These are phyloP conservation scores for Kurtzmaniella quercitrusa DNA, from an alignment of 1,139 yeast species.

Conservation along the genomic window DNA sequence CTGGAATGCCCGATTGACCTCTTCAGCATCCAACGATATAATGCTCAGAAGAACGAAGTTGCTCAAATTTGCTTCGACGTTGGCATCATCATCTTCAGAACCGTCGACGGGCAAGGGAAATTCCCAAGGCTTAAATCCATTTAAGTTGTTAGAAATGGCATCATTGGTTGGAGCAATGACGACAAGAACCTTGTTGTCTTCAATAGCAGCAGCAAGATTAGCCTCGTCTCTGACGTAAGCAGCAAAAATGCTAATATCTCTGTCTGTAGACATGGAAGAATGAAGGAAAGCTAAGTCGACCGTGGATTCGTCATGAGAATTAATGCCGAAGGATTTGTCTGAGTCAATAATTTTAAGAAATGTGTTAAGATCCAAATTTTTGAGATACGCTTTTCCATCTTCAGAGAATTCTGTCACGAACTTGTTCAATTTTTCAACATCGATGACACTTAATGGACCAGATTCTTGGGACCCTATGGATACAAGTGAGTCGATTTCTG, in stretches of 20 bases:
- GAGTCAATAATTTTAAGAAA: slow-evolving; percentile 49
- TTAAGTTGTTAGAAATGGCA: slow-evolving; percentile 38
- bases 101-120: slow-evolving; percentile 48
- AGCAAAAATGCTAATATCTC: slow-evolving; percentile 47
- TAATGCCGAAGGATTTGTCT: neutral
- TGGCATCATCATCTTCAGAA: slow-evolving; percentile 39
- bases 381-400: neutral
- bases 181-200: slow-evolving; percentile 34
- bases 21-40: slow-evolving; percentile 40
- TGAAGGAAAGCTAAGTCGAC: slow-evolving; percentile 17
- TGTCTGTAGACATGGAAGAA: slow-evolving; percentile 41
- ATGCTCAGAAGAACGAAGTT: slow-evolving; percentile 42
- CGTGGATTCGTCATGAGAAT: neutral
- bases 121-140: slow-evolving; percentile 62
- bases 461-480: neutral
- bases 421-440: too few relatives aligned
- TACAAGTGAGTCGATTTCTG: too few relatives aligned
- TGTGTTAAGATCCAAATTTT: neutral
- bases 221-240: slow-evolving; percentile 53
- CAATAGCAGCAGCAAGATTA: slow-evolving; percentile 41
- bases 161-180: slow-evolving; percentile 60
- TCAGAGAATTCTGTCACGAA: too few relatives aligned
- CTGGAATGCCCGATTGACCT: slow-evolving; percentile 1
- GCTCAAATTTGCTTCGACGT: slow-evolving; percentile 43
- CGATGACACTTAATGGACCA: too few relatives aligned